Conservation (phyloP, 2,329 filamentous ascomycete species). For the Pyrenochaeta sp. region DNA sequence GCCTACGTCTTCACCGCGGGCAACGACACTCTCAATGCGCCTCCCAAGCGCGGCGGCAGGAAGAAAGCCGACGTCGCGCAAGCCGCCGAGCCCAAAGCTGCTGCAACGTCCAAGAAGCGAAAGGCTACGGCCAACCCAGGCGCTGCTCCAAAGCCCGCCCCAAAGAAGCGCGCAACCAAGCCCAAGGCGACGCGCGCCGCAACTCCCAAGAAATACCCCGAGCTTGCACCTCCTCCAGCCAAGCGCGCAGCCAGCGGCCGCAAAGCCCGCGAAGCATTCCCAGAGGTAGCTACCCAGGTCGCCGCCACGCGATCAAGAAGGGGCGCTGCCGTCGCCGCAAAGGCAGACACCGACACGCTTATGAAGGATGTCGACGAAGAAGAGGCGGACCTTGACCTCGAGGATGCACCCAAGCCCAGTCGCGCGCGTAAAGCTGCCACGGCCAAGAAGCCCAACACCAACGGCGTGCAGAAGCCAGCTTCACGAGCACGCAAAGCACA, state of each 20-base stretch:
- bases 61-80: slow-evolving; percentile 35
- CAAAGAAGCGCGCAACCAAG: slow-evolving; percentile 25
- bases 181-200: slow-evolving; percentile 31
- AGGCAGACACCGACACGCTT: too few species aligned
- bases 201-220: slow-evolving; percentile 25
- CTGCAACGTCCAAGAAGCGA: slow-evolving; percentile 26
- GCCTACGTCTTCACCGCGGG: too few species aligned
- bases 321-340: too few species aligned
- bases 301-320: too few species aligned
- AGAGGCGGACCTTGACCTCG: slow-evolving; percentile 16
- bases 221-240: slow-evolving; percentile 23
- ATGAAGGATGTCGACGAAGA: slow-evolving; percentile 15
- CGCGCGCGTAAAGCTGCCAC: slow-evolving; percentile 27
- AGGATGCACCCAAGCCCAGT: slow-evolving; percentile 26
- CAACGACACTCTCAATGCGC: slow-evolving; percentile 41
- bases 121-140: slow-evolving; percentile 29
- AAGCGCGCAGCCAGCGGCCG: slow-evolving; percentile 35
- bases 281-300: too few species aligned
- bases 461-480: slow-evolving; percentile 23
- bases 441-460: slow-evolving; percentile 9
- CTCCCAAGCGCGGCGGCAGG: slow-evolving; percentile 41
- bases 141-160: slow-evolving; percentile 16
- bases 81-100: slow-evolving; percentile 21
- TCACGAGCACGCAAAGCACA: slow-evolving; percentile 29
- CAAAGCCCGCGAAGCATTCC: too few species aligned